Conservation (phyloP, 108 stramenopile genomes). For the Cylindrotheca closterium region DNA sequence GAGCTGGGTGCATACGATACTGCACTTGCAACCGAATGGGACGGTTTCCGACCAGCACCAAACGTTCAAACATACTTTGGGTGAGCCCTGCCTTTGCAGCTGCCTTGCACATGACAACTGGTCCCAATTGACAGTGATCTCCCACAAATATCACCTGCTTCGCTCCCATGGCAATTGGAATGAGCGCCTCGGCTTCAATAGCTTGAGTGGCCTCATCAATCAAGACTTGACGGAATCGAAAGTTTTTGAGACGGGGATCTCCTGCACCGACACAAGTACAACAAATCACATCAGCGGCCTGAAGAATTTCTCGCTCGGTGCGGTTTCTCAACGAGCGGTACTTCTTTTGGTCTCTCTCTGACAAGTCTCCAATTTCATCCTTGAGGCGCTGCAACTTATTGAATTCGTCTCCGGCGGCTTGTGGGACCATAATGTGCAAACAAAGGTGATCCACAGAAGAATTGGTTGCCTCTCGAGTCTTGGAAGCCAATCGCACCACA, state of each 20-base stretch:
- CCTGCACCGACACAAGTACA: conserved; percentile 98
- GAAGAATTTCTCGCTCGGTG: conserved; percentile 93
- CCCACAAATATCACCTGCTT: conserved; percentile 99
- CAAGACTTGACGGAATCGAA: conserved; percentile 95
- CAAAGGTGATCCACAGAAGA: conserved; percentile 89
- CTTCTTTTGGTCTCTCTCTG: conserved; percentile 89
- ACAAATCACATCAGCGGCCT: conserved; percentile 98
- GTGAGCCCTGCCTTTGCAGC: conserved; percentile 95
- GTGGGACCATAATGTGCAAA: conserved; percentile 89
- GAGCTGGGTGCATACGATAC: conserved; percentile 98
- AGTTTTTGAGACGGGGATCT: conserved; percentile 94
- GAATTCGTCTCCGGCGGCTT: conserved; percentile 87
- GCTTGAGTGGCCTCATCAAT: conserved; percentile 99
- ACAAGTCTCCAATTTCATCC: conserved; percentile 93
- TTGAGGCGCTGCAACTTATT: conserved; percentile 92
- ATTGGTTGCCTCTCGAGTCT: conserved; percentile 89
- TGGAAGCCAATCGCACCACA: conserved; percentile 92
- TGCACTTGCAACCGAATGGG: conserved; percentile 98
- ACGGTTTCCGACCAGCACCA: conserved; percentile 92
- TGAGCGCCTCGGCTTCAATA: conserved; percentile 96
- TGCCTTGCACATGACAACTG: conserved; percentile 97
- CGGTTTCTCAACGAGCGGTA: conserved; percentile 74
- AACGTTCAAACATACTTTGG: conserved; percentile 94
- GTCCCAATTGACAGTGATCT: conserved; percentile 98
- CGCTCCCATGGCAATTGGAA: conserved; percentile 95